Evolutionary conservation across 2,329 filamentous ascomycete genomes (phyloP).

Genomic region (Corniculantispora saksenae): DNA sequence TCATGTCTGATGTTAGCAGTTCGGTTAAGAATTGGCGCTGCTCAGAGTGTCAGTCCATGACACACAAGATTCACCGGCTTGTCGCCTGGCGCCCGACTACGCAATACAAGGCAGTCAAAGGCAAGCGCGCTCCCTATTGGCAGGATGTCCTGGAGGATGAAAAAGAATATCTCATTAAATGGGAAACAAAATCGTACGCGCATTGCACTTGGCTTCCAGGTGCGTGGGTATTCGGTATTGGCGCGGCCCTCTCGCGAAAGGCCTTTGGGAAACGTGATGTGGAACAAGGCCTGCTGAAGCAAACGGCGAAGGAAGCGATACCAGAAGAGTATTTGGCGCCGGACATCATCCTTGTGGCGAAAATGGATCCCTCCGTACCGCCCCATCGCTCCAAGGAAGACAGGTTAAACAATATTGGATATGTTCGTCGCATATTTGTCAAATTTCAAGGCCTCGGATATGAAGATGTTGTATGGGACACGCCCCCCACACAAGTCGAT

Average conservation of each 20-base stretch:
- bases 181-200: constrained; percentile 78
- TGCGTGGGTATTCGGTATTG: constrained; percentile 80
- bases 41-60: constrained; percentile 68
- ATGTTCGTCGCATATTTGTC: constrained; percentile 74
- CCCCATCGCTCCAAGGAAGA: constrained; percentile 62
- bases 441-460: constrained; percentile 94
- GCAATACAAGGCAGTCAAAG: neutral
- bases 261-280: constrained; percentile 74
- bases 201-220: constrained; percentile 86
- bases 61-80: constrained; percentile 71
- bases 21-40: constrained; percentile 63
- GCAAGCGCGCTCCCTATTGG: constrained; percentile 35
- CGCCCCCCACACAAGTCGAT: constrained; percentile 67
- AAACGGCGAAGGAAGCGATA: constrained; percentile 75
- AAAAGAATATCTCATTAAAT: constrained; percentile 93
- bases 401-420: constrained; percentile 69
- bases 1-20: constrained; percentile 27
- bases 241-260: constrained; percentile 63
- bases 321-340: constrained; percentile 82
- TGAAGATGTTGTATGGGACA: constrained; percentile 88
- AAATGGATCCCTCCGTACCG: constrained; percentile 50
- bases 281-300: constrained; percentile 59
- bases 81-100: constrained; percentile 80
- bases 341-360: constrained; percentile 86
- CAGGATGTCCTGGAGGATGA: constrained; percentile 56